Conservation (phyloP, 257 asterid genomes). For the Nyctanthes arbortristis region DNA sequence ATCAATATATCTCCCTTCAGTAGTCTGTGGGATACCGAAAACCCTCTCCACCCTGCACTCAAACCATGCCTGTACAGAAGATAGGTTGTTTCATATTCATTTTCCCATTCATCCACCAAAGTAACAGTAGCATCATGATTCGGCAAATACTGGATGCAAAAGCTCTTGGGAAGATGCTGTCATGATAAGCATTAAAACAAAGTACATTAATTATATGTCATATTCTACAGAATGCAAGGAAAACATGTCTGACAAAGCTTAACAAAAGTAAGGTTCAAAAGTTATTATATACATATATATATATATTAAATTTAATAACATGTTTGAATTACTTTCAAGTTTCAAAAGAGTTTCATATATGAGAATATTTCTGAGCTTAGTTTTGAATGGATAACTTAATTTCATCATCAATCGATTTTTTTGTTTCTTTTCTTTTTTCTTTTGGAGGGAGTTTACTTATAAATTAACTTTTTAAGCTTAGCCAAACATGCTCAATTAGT, state of each 20-base stretch:
- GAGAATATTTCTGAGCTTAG: too few species aligned
- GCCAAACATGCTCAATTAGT: neutral
- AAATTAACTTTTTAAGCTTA: neutral
- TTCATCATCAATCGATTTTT: too few species aligned
- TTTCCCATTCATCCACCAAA: slow-evolving; percentile 89
- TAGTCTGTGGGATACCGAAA: slow-evolving; percentile 64
- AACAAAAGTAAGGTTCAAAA: neutral
- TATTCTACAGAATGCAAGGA: slow-evolving; percentile 12
- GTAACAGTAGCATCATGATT: slow-evolving; percentile 49
- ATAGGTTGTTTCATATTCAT: slow-evolving; percentile 65
- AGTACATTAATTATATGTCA: neutral
- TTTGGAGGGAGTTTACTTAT: too few species aligned
- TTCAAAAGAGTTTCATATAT: too few species aligned
- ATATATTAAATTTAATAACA: neutral
- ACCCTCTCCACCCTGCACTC: slow-evolving; percentile 98
- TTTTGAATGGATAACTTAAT: too few species aligned
- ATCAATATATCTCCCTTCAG: slow-evolving; percentile 77
- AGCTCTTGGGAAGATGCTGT: slow-evolving; percentile 75
- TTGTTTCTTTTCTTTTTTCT: too few species aligned
- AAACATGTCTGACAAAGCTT: slow-evolving; percentile 5
- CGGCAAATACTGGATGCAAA: slow-evolving; percentile 60
- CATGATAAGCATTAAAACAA: slow-evolving; percentile 24
- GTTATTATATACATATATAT: neutral
- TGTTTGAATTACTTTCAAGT: neutral
- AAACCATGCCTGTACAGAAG: slow-evolving; percentile 73